These are phyloP conservation scores for Aspergillus flavus DNA, from an alignment of 2,329 filamentous ascomycete genomes.

Conservation along the genomic window DNA sequence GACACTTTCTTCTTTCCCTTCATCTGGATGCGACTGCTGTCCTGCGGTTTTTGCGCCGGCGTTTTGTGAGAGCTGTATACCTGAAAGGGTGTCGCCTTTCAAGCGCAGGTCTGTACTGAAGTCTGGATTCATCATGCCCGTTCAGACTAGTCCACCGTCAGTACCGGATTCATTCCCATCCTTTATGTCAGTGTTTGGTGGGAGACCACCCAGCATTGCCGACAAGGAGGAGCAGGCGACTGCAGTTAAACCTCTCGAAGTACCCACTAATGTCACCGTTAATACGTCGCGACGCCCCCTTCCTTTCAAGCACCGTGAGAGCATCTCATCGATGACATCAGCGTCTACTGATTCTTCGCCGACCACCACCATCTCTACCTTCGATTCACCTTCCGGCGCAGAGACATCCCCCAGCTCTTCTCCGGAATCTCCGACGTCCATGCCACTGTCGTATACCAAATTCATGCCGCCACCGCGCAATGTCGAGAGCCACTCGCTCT, in stretches of 20 bases:
- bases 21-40: conserved; percentile 32
- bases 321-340: conserved; percentile 54
- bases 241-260: conserved; percentile 27
- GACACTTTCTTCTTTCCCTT: conserved; percentile 27
- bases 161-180: conserved; percentile 52
- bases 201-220: conserved; percentile 29
- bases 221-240: conserved; percentile 33
- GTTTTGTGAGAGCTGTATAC: conserved; percentile 28
- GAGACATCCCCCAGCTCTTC: conserved; percentile 91
- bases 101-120: conserved; percentile 31
- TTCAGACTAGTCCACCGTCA: conserved; percentile 44
- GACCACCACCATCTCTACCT: conserved; percentile 89
- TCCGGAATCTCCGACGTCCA: conserved; percentile 81
- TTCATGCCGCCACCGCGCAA: conserved; percentile 35
- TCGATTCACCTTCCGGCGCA: conserved; percentile 85
- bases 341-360: conserved; percentile 93
- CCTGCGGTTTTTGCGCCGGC: conserved; percentile 26
- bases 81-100: conserved; percentile 32
- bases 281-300: conserved; percentile 28
- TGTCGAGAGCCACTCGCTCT: conserved; percentile 29
- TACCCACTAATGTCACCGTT: conserved; percentile 32
- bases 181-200: conserved; percentile 57
- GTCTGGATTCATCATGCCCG: conserved; percentile 38
- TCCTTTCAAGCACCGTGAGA: conserved; percentile 45
- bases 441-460: conserved; percentile 57